phyloP scores from a whole-genome alignment of 768 basidiomycete genomes.

The Naganishia vishniacii region DNA sequence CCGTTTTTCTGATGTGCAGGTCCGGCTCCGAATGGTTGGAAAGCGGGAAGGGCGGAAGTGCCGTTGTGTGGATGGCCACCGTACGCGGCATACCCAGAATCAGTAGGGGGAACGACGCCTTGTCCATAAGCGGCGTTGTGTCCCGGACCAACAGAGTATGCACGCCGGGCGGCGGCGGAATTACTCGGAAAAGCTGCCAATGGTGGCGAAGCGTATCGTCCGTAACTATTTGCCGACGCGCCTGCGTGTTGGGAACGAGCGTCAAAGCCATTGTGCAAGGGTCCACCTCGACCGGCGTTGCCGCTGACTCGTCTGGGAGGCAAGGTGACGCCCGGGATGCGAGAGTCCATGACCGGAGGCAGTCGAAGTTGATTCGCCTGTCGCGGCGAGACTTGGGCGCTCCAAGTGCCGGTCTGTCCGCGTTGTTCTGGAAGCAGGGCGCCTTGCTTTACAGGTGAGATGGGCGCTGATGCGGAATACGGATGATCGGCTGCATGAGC shows the following conservation, averaged over 20 bases:
- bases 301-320: background rate
- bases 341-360: conserved; percentile 15
- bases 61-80: conserved; percentile 10
- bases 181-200: background rate
- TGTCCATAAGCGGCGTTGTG: background rate
- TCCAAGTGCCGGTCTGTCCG: conserved; percentile 33
- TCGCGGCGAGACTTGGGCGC: conserved; percentile 31
- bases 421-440: conserved; percentile 35
- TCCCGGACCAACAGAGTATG: conserved; percentile 16
- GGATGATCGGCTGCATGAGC: conserved; percentile 22
- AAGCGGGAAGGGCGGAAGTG: conserved; percentile 36
- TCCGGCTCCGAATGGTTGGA: conserved; percentile 39
- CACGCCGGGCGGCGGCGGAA: conserved; percentile 16
- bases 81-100: background rate
- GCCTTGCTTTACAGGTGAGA: conserved; percentile 42
- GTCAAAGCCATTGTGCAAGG: background rate
- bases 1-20: background rate
- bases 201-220: conserved; percentile 10
- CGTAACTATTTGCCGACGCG: background rate
- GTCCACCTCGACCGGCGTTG: conserved; percentile 1
- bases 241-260: conserved; percentile 8
- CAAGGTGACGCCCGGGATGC: conserved; percentile 1
- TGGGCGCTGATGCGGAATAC: conserved; percentile 44
- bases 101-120: background rate
- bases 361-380: conserved; percentile 18